Evolutionary conservation across 2,329 filamentous ascomycete species (phyloP).

Genomic region (Epichloe hybrida): DNA sequence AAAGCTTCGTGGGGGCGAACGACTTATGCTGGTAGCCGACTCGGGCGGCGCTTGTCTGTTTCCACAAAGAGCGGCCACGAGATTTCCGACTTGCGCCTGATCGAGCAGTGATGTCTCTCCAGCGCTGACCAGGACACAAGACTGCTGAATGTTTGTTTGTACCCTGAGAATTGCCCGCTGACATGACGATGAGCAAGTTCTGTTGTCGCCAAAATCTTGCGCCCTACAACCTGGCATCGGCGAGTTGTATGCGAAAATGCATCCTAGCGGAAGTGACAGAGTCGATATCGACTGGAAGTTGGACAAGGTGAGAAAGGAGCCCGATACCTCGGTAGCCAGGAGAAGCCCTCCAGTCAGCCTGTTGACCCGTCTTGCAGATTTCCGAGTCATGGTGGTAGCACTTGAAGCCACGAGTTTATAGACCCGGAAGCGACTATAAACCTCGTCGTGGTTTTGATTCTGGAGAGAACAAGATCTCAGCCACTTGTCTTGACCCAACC

Average conservation of each 20-base stretch:
- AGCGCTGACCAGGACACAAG: slow-evolving; percentile 13
- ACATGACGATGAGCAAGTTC: slow-evolving; percentile 25
- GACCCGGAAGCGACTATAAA: background rate
- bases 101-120: slow-evolving; percentile 21
- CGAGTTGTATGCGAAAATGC: slow-evolving; percentile 28
- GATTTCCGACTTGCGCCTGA: slow-evolving; percentile 21
- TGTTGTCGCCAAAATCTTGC: slow-evolving; percentile 21
- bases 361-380: background rate
- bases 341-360: slow-evolving; percentile 11
- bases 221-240: slow-evolving; percentile 24
- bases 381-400: slow-evolving; percentile 2
- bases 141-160: slow-evolving; percentile 16
- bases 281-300: slow-evolving; percentile 28
- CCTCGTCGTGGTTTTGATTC: background rate
- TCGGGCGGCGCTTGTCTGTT: slow-evolving; percentile 5
- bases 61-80: slow-evolving; percentile 24
- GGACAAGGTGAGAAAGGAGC: slow-evolving; percentile 19
- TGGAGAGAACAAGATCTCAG: background rate
- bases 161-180: slow-evolving; percentile 14
- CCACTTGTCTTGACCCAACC: too few species aligned
- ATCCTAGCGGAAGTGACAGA: slow-evolving; percentile 22
- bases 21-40: slow-evolving; percentile 1
- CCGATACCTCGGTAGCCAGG: slow-evolving; percentile 13
- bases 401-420: background rate
- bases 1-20: background rate